Conservation (phyloP, 805 yeast genomes). For the Kregervanrija pseudodelftensis region DNA sequence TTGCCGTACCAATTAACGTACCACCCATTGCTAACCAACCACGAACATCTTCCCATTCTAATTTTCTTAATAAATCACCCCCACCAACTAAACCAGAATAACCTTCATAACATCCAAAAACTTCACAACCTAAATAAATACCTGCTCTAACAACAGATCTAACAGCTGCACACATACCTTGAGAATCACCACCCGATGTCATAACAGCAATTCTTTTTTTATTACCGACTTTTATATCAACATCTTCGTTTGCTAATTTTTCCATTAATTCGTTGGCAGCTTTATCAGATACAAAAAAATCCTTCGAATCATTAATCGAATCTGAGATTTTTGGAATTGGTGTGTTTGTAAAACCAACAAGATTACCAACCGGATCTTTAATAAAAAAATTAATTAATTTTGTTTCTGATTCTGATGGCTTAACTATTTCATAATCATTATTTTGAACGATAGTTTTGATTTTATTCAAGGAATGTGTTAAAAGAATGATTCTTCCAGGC, state of each 20-base stretch:
- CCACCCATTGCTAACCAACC: conserved; percentile 93
- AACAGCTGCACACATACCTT: conserved; percentile 96
- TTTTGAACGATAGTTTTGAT: conserved; percentile 16
- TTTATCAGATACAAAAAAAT: conserved; percentile 8
- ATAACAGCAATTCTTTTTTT: conserved; percentile 67
- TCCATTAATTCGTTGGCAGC: conserved; percentile 1
- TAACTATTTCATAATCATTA: conserved; percentile 15
- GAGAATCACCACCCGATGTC: conserved; percentile 99
- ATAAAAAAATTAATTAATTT: conserved; percentile 27
- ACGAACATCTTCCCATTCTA: conserved; percentile 92
- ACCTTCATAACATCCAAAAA: conserved; percentile 89
- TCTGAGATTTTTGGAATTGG: conserved; percentile 13
- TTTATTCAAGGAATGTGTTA: conserved; percentile 31
- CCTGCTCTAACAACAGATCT: conserved; percentile 94
- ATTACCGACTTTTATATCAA: not conserved
- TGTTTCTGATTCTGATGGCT: conserved; percentile 7
- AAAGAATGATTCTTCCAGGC: conserved; percentile 33
- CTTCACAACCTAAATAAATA: conserved; percentile 80
- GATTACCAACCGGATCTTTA: conserved; percentile 61
- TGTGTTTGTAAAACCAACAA: conserved; percentile 46
- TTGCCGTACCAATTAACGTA: conserved; percentile 92
- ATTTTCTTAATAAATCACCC: conserved; percentile 64
- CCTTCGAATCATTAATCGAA: conserved; percentile 3
- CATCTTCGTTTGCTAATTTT: not conserved
- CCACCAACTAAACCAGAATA: conserved; percentile 90